phyloP scores from a whole-genome alignment of 2,329 filamentous ascomycete species.

The Tolypocladium endophyticum region DNA sequence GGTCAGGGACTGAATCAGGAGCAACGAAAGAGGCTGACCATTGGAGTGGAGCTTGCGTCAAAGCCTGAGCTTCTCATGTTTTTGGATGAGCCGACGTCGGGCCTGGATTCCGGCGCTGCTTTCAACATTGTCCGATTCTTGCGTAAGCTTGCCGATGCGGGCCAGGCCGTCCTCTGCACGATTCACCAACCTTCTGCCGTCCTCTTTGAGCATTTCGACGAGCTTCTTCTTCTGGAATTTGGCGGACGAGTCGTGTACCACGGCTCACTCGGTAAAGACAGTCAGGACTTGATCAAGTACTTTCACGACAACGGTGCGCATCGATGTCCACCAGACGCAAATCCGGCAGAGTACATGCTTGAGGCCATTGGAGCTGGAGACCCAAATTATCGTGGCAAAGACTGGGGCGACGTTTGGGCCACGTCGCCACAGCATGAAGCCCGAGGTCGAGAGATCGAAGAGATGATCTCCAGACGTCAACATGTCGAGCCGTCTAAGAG shows the following conservation, averaged over 20 bases:
- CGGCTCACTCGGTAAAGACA: constrained; percentile 41
- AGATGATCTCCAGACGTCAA: constrained; percentile 36
- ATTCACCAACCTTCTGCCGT: constrained; percentile 49
- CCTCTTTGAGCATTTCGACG: constrained; percentile 47
- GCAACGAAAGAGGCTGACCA: constrained; percentile 45
- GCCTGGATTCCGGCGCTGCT: constrained; percentile 46
- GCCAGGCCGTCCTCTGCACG: constrained; percentile 49
- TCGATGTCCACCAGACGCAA: constrained; percentile 35
- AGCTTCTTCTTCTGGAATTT: constrained; percentile 40
- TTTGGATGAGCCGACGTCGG: constrained; percentile 52
- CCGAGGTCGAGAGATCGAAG: constrained; percentile 38
- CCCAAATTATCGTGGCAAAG: constrained; percentile 46
- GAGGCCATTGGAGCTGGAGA: constrained; percentile 52
- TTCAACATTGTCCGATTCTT: constrained; percentile 54
- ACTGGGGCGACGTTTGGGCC: constrained; percentile 54
- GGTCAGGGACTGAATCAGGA: constrained; percentile 52
- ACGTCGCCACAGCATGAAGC: constrained; percentile 36
- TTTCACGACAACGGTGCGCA: constrained; percentile 38
- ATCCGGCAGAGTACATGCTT: constrained; percentile 46
- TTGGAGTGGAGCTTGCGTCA: constrained; percentile 44
- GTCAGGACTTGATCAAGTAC: constrained; percentile 36
- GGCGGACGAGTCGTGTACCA: constrained; percentile 45
- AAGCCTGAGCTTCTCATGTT: constrained; percentile 53
- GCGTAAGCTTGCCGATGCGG: constrained; percentile 47
- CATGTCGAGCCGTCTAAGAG: constrained; percentile 22